Evolutionary conservation across 805 yeast species (phyloP), one percentile per base, ranked within the genome.

Genomic region (Suhomyces tanzawaensis): DNA sequence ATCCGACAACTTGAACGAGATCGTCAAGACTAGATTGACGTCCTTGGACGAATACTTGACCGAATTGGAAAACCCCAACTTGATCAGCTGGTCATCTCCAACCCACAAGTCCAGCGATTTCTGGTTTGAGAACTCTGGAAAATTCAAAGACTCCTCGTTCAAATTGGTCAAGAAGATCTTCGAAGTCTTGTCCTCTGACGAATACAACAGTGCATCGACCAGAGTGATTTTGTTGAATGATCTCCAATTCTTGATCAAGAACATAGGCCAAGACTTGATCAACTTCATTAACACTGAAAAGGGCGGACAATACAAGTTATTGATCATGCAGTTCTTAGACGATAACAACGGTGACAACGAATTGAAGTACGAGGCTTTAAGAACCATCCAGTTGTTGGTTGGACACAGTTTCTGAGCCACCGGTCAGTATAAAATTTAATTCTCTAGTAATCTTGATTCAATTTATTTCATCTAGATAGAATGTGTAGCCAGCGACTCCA

Each of bases 301-400:
- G 57, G 65, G 46, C 77, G 87, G 52, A 72, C 83, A 60, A 38
- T 66, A 68, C 47, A 93, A 93, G 71, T 68, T 84, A 16, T 77
- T 79, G 59, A 78, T 93, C 40, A 91, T 93, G 98, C 76, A 77
- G 44, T 71, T 89, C 46, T 81, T 93, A 79, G 74, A 67, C 19
- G 57, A 60, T 41, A 80, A 77, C 53, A 79, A 81, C 41, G 77
- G 82, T 29, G 90, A 89, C 59, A 76, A 90, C 16, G 93, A 87
- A 57, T 90, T 93, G 48, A 86, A 91, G 58, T 93, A 84, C 58
- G 96, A 91, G 69, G 98, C 98, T 2, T 76, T 93, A 56, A 87
- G 86, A 61, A 89, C 97, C 3, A 87, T 96, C n/a, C 99, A 93
- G 69, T 77, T 82, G 40, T 78, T 93, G 52, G 95, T 93, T 37